Base-by-base conservation (phyloP, 805 yeast species). In the Kodamaea sagamina region DNA sequence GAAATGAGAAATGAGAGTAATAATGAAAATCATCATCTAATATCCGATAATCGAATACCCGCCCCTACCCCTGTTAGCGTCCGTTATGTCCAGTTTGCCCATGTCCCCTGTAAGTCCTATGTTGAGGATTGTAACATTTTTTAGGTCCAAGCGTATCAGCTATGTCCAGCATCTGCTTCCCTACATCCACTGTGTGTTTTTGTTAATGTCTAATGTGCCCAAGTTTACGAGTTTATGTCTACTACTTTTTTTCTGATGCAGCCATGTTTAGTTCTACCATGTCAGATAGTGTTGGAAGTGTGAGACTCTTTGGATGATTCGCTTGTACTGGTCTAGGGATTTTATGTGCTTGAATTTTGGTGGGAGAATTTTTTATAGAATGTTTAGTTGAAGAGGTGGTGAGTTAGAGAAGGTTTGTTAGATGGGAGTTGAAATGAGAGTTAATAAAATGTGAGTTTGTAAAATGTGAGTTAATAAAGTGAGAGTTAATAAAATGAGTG, bases 281-380 rank as follows among this genome's bases (percentile, higher is more conserved):
- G 24, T 29, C 34, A 9, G 15, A 29, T 9, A 6, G 12, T 19
- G 7, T 35, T 35, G 29, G 26, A 16, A 16, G 39, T 16, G 17
- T 17, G 32, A 36, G 32, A 25, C 32, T 36, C 31, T 36, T 19
- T 19, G 34, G 31, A 28, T 37, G 41, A 37, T 41, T 41, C 42
- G 28, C 45, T 45, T 38, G 21, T 38, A 22, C 44, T 41, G 48
- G 48, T 45, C 48, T 45, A 45, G 41, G 45, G 35, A 26, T 22
- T 16, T 13, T 37, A 40, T 26, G 48, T 45, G 48, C 28, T 32
- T 41, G 42, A 24, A 34, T 12, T 28, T 43, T 22, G 42, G 13
- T 17, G 34, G n/a, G n/a, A 10, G 13, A 12, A 11, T 15, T 3
- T 24, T 4, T 16, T 25, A 16, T 12, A 25, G 10, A 8, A 15